A percentile compares a stretch with the other conserved stretches of the same genome.
phyloP scores from a whole-genome alignment of 2,329 filamentous ascomycete species.

The Botrytis byssoidea region DNA sequence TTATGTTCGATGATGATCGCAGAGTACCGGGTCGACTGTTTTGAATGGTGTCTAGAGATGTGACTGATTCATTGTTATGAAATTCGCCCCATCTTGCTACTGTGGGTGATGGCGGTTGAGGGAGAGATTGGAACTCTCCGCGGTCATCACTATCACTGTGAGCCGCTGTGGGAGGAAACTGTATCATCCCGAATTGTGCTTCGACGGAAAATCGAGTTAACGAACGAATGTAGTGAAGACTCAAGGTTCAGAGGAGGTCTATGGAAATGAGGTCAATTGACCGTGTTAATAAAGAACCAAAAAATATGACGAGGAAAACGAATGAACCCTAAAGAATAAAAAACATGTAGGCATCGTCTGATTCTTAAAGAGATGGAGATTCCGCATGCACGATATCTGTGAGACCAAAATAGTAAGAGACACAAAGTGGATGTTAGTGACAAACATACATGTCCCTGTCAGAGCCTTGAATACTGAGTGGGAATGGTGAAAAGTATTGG shows the following conservation, averaged over 20 bases:
- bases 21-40: neutral
- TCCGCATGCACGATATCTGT: slow-evolving; percentile 6
- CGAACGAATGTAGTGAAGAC: neutral
- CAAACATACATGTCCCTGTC: slow-evolving; percentile 5
- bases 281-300: neutral
- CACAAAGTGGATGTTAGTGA: neutral
- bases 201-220: neutral
- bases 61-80: slow-evolving; percentile 7
- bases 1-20: slow-evolving; percentile 7
- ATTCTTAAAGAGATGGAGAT: slow-evolving; percentile 18
- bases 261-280: neutral
- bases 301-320: slow-evolving; percentile 11
- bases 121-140: slow-evolving; percentile 16
- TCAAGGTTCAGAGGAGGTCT: neutral
- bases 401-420: slow-evolving; percentile 12
- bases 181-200: slow-evolving; percentile 12
- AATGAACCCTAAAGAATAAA: neutral
- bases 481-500: neutral
- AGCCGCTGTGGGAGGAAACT: slow-evolving; percentile 15
- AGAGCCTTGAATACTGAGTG: neutral
- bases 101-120: slow-evolving; percentile 4
- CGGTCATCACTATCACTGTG: slow-evolving; percentile 5
- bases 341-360: neutral
- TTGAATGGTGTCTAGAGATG: slow-evolving; percentile 4
- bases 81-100: neutral